Percentiles rank a stretch among this genome's conserved stretches.
These are phyloP conservation scores for Phytopythium montanum DNA, from an alignment of 352 stramenopile species.

Conservation along the genomic window DNA sequence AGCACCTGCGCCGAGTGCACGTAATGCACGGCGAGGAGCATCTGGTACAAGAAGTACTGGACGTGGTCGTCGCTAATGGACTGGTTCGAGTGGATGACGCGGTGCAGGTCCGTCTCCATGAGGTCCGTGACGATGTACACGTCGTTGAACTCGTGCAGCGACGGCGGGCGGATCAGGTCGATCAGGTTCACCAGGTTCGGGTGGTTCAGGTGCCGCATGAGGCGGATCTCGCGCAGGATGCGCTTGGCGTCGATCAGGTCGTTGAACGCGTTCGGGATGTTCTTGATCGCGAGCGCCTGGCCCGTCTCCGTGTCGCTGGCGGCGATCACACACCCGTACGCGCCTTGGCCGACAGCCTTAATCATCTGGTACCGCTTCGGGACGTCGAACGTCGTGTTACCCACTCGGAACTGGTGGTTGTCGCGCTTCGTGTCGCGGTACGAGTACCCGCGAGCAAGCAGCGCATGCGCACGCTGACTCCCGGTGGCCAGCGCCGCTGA, in stretches of 20 bases:
- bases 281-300: conserved; percentile 94
- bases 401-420: conserved; percentile 86
- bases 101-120: conserved; percentile 76
- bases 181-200: conserved; percentile 81
- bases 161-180: conserved; percentile 73
- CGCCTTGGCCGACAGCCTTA: conserved; percentile 87
- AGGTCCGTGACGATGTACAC: conserved; percentile 84
- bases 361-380: conserved; percentile 87
- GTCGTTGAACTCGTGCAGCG: conserved; percentile 86
- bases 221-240: conserved; percentile 83
- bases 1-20: conserved; percentile 78
- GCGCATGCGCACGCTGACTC: conserved; percentile 44
- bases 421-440: conserved; percentile 83
- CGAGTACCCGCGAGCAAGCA: conserved; percentile 68
- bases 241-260: conserved; percentile 87
- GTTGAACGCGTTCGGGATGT: conserved; percentile 93
- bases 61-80: conserved; percentile 77
- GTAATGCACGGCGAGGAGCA: conserved; percentile 76
- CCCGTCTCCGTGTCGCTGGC: conserved; percentile 84
- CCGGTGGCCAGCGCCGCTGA: conserved; percentile 2
- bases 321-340: conserved; percentile 91
- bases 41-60: conserved; percentile 80
- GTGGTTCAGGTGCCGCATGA: conserved; percentile 87
- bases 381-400: conserved; percentile 86
- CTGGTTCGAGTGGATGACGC: conserved; percentile 81